These are phyloP conservation scores for Beauveria rudraprayagi DNA, from an alignment of 2,329 filamentous ascomycete genomes.

Conservation along the genomic window DNA sequence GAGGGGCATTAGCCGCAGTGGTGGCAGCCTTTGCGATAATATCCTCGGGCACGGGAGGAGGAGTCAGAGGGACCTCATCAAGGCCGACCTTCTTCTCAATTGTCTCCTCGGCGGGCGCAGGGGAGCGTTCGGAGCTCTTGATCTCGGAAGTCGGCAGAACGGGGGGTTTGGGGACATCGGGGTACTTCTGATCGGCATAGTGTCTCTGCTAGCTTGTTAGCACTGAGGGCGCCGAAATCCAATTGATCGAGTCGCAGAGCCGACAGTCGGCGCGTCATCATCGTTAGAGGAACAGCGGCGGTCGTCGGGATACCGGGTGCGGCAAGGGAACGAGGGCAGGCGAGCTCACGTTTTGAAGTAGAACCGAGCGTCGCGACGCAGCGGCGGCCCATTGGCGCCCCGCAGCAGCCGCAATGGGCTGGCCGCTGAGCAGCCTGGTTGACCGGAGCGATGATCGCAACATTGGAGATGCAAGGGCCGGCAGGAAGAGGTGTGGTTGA, in stretches of 20 bases:
- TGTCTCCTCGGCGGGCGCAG: conserved; percentile 30
- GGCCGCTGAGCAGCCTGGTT: conserved; percentile 50
- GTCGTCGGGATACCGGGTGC: background rate
- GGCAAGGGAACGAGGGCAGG: background rate
- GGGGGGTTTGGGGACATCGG: conserved; percentile 39
- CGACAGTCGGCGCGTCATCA: background rate
- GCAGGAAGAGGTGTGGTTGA: conserved; percentile 24
- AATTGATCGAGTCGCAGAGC: background rate
- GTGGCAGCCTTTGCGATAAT: conserved; percentile 24
- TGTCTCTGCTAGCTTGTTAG: conserved; percentile 37
- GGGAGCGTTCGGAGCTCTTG: conserved; percentile 37
- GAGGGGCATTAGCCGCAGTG: conserved; percentile 14
- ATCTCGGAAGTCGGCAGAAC: conserved; percentile 48
- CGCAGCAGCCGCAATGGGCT: conserved; percentile 43
- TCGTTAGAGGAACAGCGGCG: background rate
- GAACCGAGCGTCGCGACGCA: conserved; percentile 25
- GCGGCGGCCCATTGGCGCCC: conserved; percentile 51
- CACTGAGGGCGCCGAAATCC: background rate
- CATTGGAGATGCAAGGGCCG: conserved; percentile 49
- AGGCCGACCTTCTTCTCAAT: conserved; percentile 29
- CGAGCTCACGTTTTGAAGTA: conserved; percentile 10
- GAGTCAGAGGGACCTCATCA: conserved; percentile 32
- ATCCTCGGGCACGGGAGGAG: conserved; percentile 24
- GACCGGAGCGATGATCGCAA: conserved; percentile 62
- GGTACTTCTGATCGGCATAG: conserved; percentile 48